Evolutionary conservation across 2,329 filamentous ascomycete species (phyloP), one percentile per base, ranked within the genome.

Genomic region (Coccinonectria pachysandricola): DNA sequence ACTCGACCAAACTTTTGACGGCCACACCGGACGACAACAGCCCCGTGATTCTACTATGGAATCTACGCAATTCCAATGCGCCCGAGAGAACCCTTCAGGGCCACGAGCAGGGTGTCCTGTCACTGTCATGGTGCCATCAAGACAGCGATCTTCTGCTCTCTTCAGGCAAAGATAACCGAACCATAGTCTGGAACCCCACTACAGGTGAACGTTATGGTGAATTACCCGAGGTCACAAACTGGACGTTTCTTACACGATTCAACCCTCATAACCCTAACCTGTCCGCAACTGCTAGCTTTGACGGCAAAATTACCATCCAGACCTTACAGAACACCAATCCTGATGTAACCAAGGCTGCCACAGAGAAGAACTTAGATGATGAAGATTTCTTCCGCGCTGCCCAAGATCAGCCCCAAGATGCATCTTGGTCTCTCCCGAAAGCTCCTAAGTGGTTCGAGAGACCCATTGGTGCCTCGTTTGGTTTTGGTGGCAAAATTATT

Each of bases 171-270:
- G 91, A 98, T 57, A 96, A 96, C 52, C 75, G 84, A 44, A 95
- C 87, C 3, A 71, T 98, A 34, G 77, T 91, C 35, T 98, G 92
- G 91, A 96, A 96, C 55, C 85, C 91, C 2, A 82, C 91, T 48
- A 94, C 81, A 3, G 88, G 88, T 27, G 75, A 91, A 50, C 68
- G 73, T 8, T 80, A 86, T 37, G 91, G 92, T 39, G 88, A 96
- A 57, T 88, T 96, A 49, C 87, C 88, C 4, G 85, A 95, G 46
- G 87, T 93, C 28, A 95, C 88, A n/a, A 98, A 96, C 57, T 98
- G 91, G 88, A 94, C 87, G 5, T 98, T 98, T 64, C 78, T 88
- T 51, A 94, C 91, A 5, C 74, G 79, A 36, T 96, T 92, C 70
- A 87, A 94, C 53, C 91, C 91, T 15, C 77, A 83, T 42, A 94